Evolutionary conservation across 2,329 filamentous ascomycete genomes (phyloP).

Genomic region (Anthostomella pinea): DNA sequence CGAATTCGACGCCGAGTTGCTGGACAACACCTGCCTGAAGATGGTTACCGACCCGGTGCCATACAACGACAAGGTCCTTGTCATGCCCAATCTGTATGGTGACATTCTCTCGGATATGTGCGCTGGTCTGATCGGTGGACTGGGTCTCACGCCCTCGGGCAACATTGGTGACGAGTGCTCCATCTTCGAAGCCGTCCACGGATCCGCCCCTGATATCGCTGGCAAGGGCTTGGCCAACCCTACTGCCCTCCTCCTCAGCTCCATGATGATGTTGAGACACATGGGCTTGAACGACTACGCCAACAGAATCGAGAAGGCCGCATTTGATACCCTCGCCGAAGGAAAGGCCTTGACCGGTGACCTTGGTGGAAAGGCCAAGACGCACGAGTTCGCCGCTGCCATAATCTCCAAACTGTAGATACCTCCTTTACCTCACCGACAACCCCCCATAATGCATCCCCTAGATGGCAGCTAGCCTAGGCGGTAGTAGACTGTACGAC

Average conservation of each 20-base stretch:
- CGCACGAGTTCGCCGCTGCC: constrained; percentile 85
- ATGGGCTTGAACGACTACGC: constrained; percentile 89
- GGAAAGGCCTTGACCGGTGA: constrained; percentile 96
- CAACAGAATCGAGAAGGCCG: constrained; percentile 84
- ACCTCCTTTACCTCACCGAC: constrained; percentile 17
- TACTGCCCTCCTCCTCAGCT: constrained; percentile 89
- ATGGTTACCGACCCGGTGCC: constrained; percentile 94
- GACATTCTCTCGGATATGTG: constrained; percentile 99
- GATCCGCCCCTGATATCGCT: constrained; percentile 93
- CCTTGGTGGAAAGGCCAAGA: constrained; percentile 94
- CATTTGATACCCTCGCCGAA: constrained; percentile 92
- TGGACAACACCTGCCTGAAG: constrained; percentile 99
- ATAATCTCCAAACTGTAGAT: constrained; percentile 72
- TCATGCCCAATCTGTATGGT: constrained; percentile 98
- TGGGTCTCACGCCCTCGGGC: constrained; percentile 93
- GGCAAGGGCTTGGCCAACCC: constrained; percentile 97
- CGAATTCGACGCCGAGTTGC: constrained; percentile 95
- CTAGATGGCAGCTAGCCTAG: constrained; percentile 20
- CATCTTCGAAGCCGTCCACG: constrained; percentile 99
- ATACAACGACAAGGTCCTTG: constrained; percentile 99
- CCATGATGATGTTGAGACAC: constrained; percentile 99
- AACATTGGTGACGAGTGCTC: constrained; percentile 99
- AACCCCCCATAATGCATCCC: constrained; percentile 23
- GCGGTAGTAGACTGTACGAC: constrained; percentile 31
- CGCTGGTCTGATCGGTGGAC: constrained; percentile 94